These are phyloP conservation scores for Carpinus fangiana DNA, from an alignment of 306 rosid species.

Conservation along the genomic window DNA sequence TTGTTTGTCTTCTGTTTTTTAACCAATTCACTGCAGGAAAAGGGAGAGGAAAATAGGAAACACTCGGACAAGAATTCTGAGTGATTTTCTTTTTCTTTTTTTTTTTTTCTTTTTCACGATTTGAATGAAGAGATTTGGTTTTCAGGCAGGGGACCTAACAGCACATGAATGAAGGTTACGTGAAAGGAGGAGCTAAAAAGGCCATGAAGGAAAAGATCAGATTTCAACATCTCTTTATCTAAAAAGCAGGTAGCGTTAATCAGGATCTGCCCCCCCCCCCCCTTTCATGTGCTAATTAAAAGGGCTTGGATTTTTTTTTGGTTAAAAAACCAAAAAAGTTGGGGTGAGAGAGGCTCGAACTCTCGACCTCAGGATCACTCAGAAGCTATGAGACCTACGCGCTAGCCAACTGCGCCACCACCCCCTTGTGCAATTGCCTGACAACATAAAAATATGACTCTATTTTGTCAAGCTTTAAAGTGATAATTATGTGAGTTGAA, in stretches of 20 bases:
- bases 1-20: too few species aligned
- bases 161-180: not conserved
- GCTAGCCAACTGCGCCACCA: conserved; percentile 60
- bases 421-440: conserved; percentile 2
- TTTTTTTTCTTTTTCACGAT: too few species aligned
- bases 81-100: too few species aligned
- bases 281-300: conserved; percentile 2
- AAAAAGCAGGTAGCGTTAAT: not conserved
- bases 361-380: conserved; percentile 46
- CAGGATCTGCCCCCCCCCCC: not conserved
- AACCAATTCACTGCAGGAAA: too few species aligned
- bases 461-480: too few species aligned
- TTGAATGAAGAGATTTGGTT: not conserved
- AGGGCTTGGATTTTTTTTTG: not conserved
- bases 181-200: not conserved
- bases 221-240: not conserved
- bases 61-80: too few species aligned
- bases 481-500: too few species aligned
- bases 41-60: too few species aligned
- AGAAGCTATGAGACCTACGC: conserved; percentile 49
- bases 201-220: not conserved
- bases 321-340: too few species aligned
- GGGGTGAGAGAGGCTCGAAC: conserved; percentile 60
- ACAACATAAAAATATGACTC: too few species aligned
- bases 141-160: not conserved